Evolutionary conservation across 306 rosid genomes (phyloP), one percentile per base, ranked within the genome.

Genomic region (Bauhinia variegata): DNA sequence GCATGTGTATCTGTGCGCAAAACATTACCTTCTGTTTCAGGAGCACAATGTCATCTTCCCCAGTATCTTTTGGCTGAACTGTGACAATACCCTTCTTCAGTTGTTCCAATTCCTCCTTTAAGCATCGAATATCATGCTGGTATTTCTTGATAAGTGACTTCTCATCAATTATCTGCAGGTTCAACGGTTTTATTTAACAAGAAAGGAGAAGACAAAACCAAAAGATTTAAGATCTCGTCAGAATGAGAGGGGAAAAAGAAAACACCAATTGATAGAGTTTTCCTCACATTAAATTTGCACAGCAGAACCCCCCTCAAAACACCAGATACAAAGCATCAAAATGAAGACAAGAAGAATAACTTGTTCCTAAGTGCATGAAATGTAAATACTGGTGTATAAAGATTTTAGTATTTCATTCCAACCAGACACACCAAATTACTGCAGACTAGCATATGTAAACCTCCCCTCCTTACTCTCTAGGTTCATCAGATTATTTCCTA

Each of bases 101-200:
- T 67, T 88, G 95, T 14, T 95, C 96, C 70, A 95, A 74, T 77
- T 95, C 99, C 76, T 95, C 96, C 89, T 80, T 95, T 71, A 95
- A 82, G 79, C 80, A 69, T 58, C 77, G 96, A 75, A 95, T 95
- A 87, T 95, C 96, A 9, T 85, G 85, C 73, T 95, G 99, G 77
- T 95, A 95, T 78, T 95, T 95, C 85, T 95, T 95, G 68, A 95
- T 95, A 47, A 95, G 97, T 6, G 99, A 95, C 72, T 95, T 95
- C 86, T 95, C 99, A 79, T 95, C 99, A 80, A 95, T 86, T 80
- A 95, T 95, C 99, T 95, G 87, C 87, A 75, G 78, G 50, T 60
- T 65, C 67, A 42, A 55, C 19, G 5, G 60, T 51, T 41, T 17
- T 42, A 12, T 34, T 36, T 54, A 50, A 18, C 47, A 63, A 15